Conservation (phyloP, 352 stramenopile genomes). For the Pythium angustatum region DNA sequence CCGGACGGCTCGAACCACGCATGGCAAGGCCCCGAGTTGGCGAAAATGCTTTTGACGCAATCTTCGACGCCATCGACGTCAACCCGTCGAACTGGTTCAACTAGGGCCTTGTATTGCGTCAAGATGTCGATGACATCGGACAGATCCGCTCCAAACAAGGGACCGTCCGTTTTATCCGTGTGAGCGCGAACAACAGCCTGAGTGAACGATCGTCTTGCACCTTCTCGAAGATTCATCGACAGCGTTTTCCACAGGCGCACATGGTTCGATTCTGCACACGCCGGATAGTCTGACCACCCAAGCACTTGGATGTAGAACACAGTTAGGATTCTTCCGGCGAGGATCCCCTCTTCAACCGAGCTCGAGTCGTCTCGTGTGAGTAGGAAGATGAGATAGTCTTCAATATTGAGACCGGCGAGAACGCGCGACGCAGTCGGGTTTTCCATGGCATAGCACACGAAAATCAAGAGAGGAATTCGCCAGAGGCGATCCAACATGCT, state of each 20-base stretch:
- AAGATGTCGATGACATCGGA: background rate
- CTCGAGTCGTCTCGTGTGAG: background rate
- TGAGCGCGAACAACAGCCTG: background rate
- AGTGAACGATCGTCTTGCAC: background rate
- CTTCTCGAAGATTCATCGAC: background rate
- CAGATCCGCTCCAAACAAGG: conserved; percentile 1
- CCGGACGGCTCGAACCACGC: too few species aligned
- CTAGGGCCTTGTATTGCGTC: background rate
- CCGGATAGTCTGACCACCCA: background rate
- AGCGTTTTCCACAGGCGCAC: background rate
- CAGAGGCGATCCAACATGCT: background rate
- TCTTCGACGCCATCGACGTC: too few species aligned
- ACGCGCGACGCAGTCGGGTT: background rate
- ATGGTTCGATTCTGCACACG: background rate
- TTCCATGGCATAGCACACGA: background rate
- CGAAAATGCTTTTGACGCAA: too few species aligned
- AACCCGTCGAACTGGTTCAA: too few species aligned
- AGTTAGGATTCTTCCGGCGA: background rate
- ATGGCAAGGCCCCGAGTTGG: too few species aligned
- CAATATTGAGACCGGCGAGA: background rate
- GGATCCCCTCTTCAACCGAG: background rate
- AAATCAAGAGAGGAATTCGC: background rate
- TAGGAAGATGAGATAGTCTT: background rate
- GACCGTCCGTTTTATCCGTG: background rate
- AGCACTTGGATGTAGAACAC: conserved; percentile 7